Base-by-base conservation (phyloP, 179 eudicot species). In the Sideroxylon spinosum region DNA sequence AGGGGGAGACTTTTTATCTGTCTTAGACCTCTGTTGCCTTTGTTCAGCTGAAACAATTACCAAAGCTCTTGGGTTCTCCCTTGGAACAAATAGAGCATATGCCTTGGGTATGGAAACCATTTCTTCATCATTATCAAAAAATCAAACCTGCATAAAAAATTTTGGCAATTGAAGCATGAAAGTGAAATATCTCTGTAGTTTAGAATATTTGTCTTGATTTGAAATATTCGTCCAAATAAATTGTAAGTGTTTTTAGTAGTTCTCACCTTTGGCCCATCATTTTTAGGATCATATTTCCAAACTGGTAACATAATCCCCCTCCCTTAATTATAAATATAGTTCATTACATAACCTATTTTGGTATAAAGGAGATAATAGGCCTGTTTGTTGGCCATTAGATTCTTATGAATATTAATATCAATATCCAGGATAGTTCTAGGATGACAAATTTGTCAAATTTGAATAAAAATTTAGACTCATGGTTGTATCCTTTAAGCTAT, bases 21-120 rank as follows among this genome's bases (percentile, higher is more conserved):
- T 46, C 60, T 17, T 61, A 49, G 75, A 63, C 37, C n/a, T 73
- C 29, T 55, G 69, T 19, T 32, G 57, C 81, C 78, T 70, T 70
- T 37, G 75, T 64, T 79, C 88, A 10, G 77, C 23, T 50, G 85
- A 74, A 83, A 44, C 37, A 68, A 64, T 32, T 70, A 89, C 76
- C 48, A 82, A 75, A 28, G 85, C 79, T 75, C 87, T 79, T 16
- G 89, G 89, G 83, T 88, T 89, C 65, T 81, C 85, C 80, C 91
- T 85, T 64, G 85, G 89, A 80, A 79, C 16, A 29, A 81, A 20
- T 50, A 32, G 60, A 74, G 23, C 79, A 68, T 44, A 64, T 25
- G 72, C 61, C 80, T 77, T 85, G 14, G 75, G 70, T 17, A n/a
- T 49, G 64, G 37, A 64, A 53, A 77, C 77, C 53, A 50, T 62